A percentile compares a stretch with the other conserved stretches of the same genome.
These are phyloP conservation scores for Pyrus pyrifolia DNA, from an alignment of 306 rosid species.

Conservation along the genomic window DNA sequence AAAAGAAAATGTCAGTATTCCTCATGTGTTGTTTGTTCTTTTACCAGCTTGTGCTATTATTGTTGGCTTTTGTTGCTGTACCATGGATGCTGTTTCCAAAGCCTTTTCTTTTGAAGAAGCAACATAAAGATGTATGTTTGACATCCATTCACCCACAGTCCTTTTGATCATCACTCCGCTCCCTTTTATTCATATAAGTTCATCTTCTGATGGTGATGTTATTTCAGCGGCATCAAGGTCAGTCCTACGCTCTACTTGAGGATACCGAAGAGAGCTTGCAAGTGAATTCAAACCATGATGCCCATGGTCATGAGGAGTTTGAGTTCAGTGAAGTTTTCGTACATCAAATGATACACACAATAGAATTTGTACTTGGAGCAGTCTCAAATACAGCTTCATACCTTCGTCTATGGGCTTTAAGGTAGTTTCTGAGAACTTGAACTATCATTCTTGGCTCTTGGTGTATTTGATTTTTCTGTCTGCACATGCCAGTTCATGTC, in stretches of 20 bases:
- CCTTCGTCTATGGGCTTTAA: conserved; percentile 97
- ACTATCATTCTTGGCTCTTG: not conserved
- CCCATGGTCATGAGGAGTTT: conserved; percentile 63
- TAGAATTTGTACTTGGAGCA: conserved; percentile 93
- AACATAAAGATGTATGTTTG: conserved; percentile 63
- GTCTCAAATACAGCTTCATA: conserved; percentile 97
- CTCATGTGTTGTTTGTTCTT: conserved; percentile 8
- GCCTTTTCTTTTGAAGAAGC: conserved; percentile 92
- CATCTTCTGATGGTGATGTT: conserved; percentile 28
- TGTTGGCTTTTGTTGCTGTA: conserved; percentile 75
- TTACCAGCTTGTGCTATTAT: conserved; percentile 62
- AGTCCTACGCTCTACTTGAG: conserved; percentile 53
- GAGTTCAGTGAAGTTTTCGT: conserved; percentile 88
- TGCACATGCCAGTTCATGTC: not conserved
- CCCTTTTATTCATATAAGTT: not conserved
- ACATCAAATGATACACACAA: conserved; percentile 94
- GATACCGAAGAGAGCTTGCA: conserved; percentile 54
- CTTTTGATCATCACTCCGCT: not conserved
- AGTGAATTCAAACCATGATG: conserved; percentile 36
- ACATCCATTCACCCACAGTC: not conserved
- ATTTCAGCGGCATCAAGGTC: conserved; percentile 76
- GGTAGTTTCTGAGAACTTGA: conserved; percentile 38
- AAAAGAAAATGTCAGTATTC: conserved; percentile 6
- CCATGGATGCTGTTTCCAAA: conserved; percentile 99
- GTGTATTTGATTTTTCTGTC: not conserved